phyloP scores from a whole-genome alignment of 495 filamentous ascomycete genomes.

The Penicillium goetzii region DNA sequence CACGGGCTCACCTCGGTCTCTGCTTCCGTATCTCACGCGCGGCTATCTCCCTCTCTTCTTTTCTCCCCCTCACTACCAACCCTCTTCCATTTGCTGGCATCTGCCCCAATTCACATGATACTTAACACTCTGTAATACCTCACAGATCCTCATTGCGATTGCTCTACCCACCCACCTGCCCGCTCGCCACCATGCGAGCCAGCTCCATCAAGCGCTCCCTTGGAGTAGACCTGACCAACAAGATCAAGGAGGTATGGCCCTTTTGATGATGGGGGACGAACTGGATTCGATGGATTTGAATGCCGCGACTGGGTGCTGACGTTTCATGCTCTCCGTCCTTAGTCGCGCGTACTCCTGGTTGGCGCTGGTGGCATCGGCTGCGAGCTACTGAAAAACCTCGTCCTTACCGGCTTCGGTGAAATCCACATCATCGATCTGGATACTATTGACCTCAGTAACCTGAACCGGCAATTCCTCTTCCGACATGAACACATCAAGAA shows the following conservation, averaged over 20 bases:
- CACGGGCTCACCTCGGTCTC: conserved; percentile 24
- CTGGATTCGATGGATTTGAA: background rate
- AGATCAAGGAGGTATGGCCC: conserved; percentile 65
- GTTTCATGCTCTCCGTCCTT: conserved; percentile 15
- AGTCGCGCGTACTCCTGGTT: conserved; percentile 91
- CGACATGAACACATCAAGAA: conserved; percentile 97
- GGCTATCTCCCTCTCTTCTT: conserved; percentile 12
- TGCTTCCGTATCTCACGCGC: conserved; percentile 25
- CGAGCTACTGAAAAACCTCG: conserved; percentile 96
- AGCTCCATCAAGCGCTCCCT: conserved; percentile 65
- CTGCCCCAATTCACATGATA: conserved; percentile 3
- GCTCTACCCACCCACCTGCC: conserved; percentile 8
- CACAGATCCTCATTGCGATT: conserved; percentile 11
- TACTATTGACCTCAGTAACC: conserved; percentile 96
- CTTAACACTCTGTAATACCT: background rate
- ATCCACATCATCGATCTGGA: conserved; percentile 97
- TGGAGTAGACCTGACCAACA: conserved; percentile 57
- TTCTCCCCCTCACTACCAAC: conserved; percentile 5
- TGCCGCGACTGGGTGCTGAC: conserved; percentile 23
- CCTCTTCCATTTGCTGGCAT: background rate
- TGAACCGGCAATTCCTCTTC: conserved; percentile 98
- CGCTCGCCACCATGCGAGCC: conserved; percentile 55
- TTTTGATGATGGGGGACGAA: background rate
- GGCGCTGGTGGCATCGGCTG: conserved; percentile 97
- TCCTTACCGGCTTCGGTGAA: conserved; percentile 90